phyloP scores from a whole-genome alignment of 73 alveolate genomes.

The Paramecium octaurelia region DNA sequence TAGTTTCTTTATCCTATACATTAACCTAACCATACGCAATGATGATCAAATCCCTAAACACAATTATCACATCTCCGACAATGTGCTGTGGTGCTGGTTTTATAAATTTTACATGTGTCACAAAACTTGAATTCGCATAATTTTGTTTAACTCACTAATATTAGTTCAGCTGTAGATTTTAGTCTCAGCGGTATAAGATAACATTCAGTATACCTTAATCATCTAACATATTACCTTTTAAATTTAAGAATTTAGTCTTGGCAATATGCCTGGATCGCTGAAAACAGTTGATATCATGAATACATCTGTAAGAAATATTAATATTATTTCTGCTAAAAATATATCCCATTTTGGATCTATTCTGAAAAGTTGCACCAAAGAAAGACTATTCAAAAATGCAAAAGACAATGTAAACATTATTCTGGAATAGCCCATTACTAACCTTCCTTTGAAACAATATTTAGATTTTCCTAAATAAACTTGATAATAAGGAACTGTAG shows the following conservation, averaged over 20 bases:
- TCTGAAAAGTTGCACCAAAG: background rate
- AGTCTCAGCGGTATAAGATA: background rate
- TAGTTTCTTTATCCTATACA: constrained; percentile 61
- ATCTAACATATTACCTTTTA: background rate
- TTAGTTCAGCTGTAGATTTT: background rate
- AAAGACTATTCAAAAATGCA: background rate
- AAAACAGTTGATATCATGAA: background rate
- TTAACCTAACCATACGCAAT: constrained; percentile 53
- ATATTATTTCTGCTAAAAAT: background rate
- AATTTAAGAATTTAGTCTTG: background rate
- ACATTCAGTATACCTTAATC: constrained; percentile 20
- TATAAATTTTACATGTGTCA: constrained; percentile 55
- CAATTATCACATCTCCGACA: constrained; percentile 63
- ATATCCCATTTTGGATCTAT: background rate
- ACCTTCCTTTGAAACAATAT: background rate
- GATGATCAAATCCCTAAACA: constrained; percentile 62
- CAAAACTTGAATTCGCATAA: background rate
- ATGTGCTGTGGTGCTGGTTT: constrained; percentile 17
- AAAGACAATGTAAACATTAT: background rate
- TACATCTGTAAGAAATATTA: background rate
- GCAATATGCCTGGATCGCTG: background rate
- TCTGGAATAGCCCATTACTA: background rate
- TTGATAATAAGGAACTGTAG: background rate
- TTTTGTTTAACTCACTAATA: background rate
- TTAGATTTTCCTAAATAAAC: background rate